A percentile compares a stretch with the other conserved stretches of the same genome.
Conservation (phyloP, 768 basidiomycete species). For the Rhizopogon vinicolor region DNA sequence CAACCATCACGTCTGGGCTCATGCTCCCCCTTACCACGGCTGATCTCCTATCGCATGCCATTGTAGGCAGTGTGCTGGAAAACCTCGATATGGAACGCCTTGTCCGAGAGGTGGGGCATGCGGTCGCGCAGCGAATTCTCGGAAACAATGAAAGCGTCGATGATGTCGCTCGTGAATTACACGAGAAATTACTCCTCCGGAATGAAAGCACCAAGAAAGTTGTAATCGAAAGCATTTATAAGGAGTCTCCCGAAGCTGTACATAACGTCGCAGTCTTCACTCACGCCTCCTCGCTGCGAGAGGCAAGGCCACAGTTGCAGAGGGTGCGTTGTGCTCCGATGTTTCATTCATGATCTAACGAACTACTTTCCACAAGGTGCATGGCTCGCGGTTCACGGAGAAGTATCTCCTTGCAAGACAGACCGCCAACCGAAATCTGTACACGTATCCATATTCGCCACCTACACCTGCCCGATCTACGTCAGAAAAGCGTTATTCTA, state of each 20-base stretch:
- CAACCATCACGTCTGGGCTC: constrained; percentile 87
- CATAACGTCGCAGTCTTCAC: constrained; percentile 90
- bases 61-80: constrained; percentile 94
- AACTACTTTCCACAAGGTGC: constrained; percentile 50
- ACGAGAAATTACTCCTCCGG: constrained; percentile 83
- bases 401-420: constrained; percentile 84
- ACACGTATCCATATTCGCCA: constrained; percentile 51
- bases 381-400: constrained; percentile 95
- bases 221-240: constrained; percentile 94
- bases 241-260: constrained; percentile 79
- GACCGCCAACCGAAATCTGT: constrained; percentile 45
- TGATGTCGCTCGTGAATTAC: constrained; percentile 91
- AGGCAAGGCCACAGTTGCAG: constrained; percentile 75
- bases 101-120: constrained; percentile 90
- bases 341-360: constrained; percentile 1
- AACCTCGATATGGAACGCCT: constrained; percentile 98
- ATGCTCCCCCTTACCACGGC: constrained; percentile 97
- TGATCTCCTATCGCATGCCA: constrained; percentile 90
- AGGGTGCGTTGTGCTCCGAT: constrained; percentile 45
- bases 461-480: constrained; percentile 40
- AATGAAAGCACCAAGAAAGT: constrained; percentile 98
- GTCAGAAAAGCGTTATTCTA: constrained; percentile 31
- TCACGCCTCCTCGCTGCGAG: constrained; percentile 60
- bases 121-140: constrained; percentile 88
- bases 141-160: constrained; percentile 95